Percentiles rank a stretch among this genome's conserved stretches.
Evolutionary conservation across 257 asterid species (phyloP).

Genomic region (Primulina eburnea): DNA sequence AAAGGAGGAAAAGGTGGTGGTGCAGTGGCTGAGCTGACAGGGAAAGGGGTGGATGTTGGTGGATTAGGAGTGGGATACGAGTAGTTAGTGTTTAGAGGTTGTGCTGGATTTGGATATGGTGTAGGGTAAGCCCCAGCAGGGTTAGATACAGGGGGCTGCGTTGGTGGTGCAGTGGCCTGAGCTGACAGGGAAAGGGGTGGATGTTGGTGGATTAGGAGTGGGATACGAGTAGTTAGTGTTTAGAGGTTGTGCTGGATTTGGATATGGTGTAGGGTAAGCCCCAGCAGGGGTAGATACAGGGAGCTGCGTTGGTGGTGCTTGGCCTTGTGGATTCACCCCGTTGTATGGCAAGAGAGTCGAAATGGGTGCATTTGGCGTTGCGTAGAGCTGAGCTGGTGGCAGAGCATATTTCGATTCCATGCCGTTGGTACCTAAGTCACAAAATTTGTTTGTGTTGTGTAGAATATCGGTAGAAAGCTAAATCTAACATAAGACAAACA

Average conservation of each 20-base stretch:
- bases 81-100: constrained; percentile 25
- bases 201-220: constrained; percentile 17
- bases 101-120: constrained; percentile 12
- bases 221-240: constrained; percentile 29
- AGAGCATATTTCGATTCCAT: constrained; percentile 23
- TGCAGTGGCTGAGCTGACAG: constrained; percentile 11
- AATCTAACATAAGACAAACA: background rate
- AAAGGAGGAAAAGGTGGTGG: constrained; percentile 37
- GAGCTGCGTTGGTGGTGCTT: background rate
- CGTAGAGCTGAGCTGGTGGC: constrained; percentile 25
- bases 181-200: constrained; percentile 27
- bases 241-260: constrained; percentile 12
- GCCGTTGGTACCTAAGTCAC: constrained; percentile 13
- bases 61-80: constrained; percentile 25
- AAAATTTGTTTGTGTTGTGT: background rate
- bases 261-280: constrained; percentile 15
- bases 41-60: constrained; percentile 28
- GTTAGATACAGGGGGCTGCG: background rate
- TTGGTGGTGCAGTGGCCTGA: constrained; percentile 5
- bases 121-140: constrained; percentile 10
- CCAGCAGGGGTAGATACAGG: background rate
- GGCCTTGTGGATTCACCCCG: constrained; percentile 21
- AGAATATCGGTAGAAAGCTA: background rate
- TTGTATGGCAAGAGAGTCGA: constrained; percentile 42
- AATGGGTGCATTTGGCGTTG: constrained; percentile 39